Evolutionary conservation across 768 basidiomycete genomes (phyloP).

Genomic region (Cytidiella melzeri): DNA sequence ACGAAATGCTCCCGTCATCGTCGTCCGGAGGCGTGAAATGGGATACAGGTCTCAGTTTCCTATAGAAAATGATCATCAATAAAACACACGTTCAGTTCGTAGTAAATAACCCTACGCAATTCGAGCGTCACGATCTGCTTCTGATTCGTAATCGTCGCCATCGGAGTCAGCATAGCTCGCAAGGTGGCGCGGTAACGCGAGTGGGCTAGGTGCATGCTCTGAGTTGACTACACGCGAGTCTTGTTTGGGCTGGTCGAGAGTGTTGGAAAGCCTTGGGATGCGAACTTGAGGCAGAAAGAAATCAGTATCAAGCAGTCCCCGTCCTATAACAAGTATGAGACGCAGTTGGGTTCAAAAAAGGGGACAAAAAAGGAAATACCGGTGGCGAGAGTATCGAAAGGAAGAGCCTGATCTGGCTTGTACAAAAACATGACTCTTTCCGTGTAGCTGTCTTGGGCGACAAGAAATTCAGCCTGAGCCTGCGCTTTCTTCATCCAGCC

Average conservation of each 20-base stretch:
- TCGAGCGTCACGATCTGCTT: constrained; percentile 65
- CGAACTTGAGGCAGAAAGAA: constrained; percentile 42
- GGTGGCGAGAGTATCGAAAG: constrained; percentile 15
- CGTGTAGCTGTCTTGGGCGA: constrained; percentile 64
- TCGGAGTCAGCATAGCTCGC: constrained; percentile 53
- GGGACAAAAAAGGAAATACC: constrained; percentile 12
- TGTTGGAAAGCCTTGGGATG: constrained; percentile 17
- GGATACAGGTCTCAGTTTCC: constrained; percentile 48
- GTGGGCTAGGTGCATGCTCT: neutral
- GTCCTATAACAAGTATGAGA: too few species aligned
- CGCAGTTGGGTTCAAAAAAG: constrained; percentile 4
- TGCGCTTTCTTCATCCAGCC: constrained; percentile 46
- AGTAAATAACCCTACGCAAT: constrained; percentile 46
- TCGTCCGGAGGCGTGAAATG: constrained; percentile 29
- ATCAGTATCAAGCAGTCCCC: constrained; percentile 37
- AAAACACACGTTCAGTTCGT: neutral
- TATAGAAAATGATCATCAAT: constrained; percentile 26
- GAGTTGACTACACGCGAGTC: constrained; percentile 1
- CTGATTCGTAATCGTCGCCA: constrained; percentile 51
- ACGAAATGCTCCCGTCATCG: constrained; percentile 48
- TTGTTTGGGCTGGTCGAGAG: neutral
- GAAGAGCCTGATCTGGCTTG: constrained; percentile 5
- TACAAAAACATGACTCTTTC: constrained; percentile 56
- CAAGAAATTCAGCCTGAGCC: constrained; percentile 61
- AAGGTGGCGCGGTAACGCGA: constrained; percentile 9